Base-by-base conservation (phyloP, 768 basidiomycete genomes). In the Boletus reticuloceps region DNA sequence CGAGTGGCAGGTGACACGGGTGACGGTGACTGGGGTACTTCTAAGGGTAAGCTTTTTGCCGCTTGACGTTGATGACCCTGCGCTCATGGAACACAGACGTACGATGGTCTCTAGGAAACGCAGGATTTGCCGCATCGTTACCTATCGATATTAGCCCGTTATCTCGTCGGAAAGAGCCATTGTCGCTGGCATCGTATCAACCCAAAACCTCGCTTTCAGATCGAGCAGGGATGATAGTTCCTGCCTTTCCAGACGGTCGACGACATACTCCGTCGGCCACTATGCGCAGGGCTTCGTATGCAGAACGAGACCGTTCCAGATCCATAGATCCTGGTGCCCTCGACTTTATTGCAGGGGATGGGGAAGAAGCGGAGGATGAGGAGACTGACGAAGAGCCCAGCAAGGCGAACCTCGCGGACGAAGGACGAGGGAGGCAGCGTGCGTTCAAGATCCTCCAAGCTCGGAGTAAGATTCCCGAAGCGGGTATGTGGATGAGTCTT, bases 401-500 rank as follows among this genome's bases (percentile, higher is more conserved):
- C 22, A 64, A 58, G 19, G 63, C 67, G 1, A 66, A 65, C 16
- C 46, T 39, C 14, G 38, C 58, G 9, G 66, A 67, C 19, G 67
- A 64, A 32, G 77, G 74, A 25, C 77, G 84, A 40, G 82, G 83
- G 2, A 76, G 83, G 44, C 78, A 77, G 58, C 80, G 76, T 44
- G 89, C 89, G 2, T 65, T 85, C 58, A 83, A 77, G 71, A 92
- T 92, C 47, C 72, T 91, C 48, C 79, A 90, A 65, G 82, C 82
- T 20, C 79, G 88, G 47, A 86, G 81, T 59, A 79, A 82, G 68
- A 59, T 91, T 25, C 89, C 89, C 3, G 79, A 79, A 55, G 79
- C 79, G 54, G 85, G 88, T 37, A 90, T 91, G 88, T 91, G 88
- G 88, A 79, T 88, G 63, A 91, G 89, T 74, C 73, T 91, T 63